phyloP scores from a whole-genome alignment of 164 flowering plant species.

The Magnolia kwangsiensis region DNA sequence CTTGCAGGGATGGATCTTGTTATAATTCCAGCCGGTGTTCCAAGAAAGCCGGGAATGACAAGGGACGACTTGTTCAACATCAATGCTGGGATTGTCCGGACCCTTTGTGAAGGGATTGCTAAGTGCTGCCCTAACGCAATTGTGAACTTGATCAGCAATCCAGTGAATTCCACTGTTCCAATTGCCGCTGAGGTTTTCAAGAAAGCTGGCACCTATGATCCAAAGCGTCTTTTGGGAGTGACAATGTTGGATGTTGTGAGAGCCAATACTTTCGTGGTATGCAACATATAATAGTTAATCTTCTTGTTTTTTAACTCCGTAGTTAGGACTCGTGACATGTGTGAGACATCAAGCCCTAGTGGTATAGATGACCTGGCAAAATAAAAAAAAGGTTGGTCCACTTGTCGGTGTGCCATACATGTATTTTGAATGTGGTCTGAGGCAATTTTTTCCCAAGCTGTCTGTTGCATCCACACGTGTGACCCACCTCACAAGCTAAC shows the following conservation, averaged over 20 bases:
- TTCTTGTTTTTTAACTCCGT: not conserved
- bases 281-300: too few relatives aligned
- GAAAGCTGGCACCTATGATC: constrained; percentile 48
- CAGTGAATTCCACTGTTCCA: constrained; percentile 57
- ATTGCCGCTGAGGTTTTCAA: constrained; percentile 57
- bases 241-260: constrained; percentile 71
- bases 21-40: constrained; percentile 97
- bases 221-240: constrained; percentile 50
- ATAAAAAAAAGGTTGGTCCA: not conserved
- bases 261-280: constrained; percentile 50
- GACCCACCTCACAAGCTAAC: too few relatives aligned
- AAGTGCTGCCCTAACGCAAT: constrained; percentile 26
- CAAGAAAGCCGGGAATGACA: constrained; percentile 98
- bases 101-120: constrained; percentile 19
- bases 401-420: too few relatives aligned
- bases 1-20: constrained; percentile 93
- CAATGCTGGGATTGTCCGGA: constrained; percentile 29
- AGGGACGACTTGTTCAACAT: constrained; percentile 56
- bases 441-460: not conserved
- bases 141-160: constrained; percentile 50
- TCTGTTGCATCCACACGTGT: not conserved
- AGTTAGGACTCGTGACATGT: not conserved
- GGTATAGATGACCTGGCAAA: too few relatives aligned
- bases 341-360: too few relatives aligned
- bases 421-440: not conserved